Percentiles rank a stretch among this genome's conserved stretches.
Evolutionary conservation across 1,284 basidiomycete genomes (phyloP).

Genomic region (Naganishia sp.): DNA sequence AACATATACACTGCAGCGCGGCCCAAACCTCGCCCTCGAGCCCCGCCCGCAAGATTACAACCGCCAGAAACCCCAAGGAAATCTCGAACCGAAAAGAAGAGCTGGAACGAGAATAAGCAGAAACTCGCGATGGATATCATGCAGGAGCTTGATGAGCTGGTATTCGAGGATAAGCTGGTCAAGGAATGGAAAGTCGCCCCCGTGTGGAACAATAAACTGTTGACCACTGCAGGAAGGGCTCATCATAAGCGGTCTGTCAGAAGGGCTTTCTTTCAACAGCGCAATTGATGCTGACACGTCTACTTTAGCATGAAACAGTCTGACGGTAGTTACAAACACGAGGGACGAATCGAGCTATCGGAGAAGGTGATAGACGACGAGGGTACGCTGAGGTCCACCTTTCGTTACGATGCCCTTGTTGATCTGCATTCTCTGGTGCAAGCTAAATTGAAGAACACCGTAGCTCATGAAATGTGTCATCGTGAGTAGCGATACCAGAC

Average conservation of each 20-base stretch:
- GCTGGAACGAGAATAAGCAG: conserved; percentile 40
- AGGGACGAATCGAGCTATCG: conserved; percentile 28
- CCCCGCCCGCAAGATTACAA: conserved; percentile 9
- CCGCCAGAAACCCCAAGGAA: conserved; percentile 26
- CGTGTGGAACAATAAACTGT: conserved; percentile 37
- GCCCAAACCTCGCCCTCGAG: conserved; percentile 15
- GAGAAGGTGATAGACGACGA: conserved; percentile 33
- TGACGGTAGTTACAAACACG: conserved; percentile 15
- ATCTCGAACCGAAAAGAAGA: conserved; percentile 24
- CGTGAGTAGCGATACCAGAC: conserved; percentile 35
- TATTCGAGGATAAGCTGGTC: conserved; percentile 46
- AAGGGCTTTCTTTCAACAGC: neutral
- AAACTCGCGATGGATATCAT: conserved; percentile 45
- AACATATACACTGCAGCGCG: neutral
- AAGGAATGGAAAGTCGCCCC: conserved; percentile 34
- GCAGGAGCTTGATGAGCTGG: conserved; percentile 45
- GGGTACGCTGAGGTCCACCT: conserved; percentile 1
- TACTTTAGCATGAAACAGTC: conserved; percentile 41
- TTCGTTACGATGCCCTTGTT: neutral
- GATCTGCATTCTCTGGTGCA: neutral
- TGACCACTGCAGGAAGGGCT: conserved; percentile 51
- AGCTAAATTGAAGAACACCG: conserved; percentile 49
- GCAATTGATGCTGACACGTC: conserved; percentile 29
- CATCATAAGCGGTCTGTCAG: conserved; percentile 37
- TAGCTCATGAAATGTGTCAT: conserved; percentile 55